These are phyloP conservation scores for Pecoramyces ruminantium DNA, from an alignment of 192 early-diverging fungal genomes.

Conservation along the genomic window DNA sequence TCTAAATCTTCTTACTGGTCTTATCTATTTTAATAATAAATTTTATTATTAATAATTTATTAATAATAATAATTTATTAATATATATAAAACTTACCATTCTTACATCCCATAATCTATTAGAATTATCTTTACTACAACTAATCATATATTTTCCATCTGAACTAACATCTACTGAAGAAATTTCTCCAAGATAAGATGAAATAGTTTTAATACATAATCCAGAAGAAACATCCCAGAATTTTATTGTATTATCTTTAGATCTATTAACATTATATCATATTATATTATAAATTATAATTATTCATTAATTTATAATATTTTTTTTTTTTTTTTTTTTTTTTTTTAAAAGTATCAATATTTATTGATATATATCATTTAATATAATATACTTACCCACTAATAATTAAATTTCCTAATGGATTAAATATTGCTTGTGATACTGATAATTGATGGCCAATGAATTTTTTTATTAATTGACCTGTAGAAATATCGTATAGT, in stretches of 20 bases:
- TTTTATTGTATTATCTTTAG: conserved; percentile 91
- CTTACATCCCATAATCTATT: conserved; percentile 92
- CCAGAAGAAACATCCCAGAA: conserved; percentile 97
- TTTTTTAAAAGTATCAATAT: too few species aligned
- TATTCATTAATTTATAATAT: too few species aligned
- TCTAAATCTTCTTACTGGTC: conserved; percentile 70
- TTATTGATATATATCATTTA: too few species aligned
- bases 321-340: too few species aligned
- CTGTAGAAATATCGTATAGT: conserved; percentile 71
- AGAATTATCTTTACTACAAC: conserved; percentile 90
- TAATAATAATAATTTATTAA: too few species aligned
- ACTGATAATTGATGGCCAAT: conserved; percentile 77
- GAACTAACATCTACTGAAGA: conserved; percentile 81
- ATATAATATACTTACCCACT: conserved; percentile 27
- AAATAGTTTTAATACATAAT: conserved; percentile 80
- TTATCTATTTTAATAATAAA: conserved; percentile 16
- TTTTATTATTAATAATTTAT: too few species aligned
- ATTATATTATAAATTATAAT: too few species aligned
- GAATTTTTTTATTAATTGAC: conserved; percentile 68
- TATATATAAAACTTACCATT: too few species aligned
- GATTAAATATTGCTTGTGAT: conserved; percentile 69
- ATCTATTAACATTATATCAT: too few species aligned
- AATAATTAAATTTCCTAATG: conserved; percentile 83
- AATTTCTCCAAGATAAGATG: conserved; percentile 89
- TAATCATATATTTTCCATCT: conserved; percentile 68